Conservation (phyloP, 2,329 filamentous ascomycete species). For the Hansfordia pulvinata region DNA sequence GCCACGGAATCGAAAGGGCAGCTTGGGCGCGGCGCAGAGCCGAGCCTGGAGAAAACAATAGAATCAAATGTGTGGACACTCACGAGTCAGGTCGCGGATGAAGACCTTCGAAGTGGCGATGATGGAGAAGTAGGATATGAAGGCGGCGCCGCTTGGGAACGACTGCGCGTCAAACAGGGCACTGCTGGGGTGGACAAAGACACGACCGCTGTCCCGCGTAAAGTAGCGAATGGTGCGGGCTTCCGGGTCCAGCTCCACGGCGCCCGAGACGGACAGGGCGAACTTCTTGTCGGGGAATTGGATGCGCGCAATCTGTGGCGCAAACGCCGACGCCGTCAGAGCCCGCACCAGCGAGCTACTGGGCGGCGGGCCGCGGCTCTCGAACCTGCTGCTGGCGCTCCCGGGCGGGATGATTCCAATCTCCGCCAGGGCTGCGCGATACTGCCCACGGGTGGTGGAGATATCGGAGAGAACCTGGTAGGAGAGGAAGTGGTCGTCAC, state of each 20-base stretch:
- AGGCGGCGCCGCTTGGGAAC: slow-evolving; percentile 62
- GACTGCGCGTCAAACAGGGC: slow-evolving; percentile 73
- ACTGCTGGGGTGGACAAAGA: slow-evolving; percentile 86
- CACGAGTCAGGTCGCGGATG: slow-evolving; percentile 78
- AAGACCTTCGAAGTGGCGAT: slow-evolving; percentile 90
- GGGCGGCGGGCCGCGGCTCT: slow-evolving; percentile 5
- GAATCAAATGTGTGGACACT: slow-evolving; percentile 19
- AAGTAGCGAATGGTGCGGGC: slow-evolving; percentile 88
- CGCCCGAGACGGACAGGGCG: slow-evolving; percentile 71
- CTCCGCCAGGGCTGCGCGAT: slow-evolving; percentile 73
- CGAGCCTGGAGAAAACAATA: slow-evolving; percentile 1
- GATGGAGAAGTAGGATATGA: slow-evolving; percentile 82
- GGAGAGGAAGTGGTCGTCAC: slow-evolving; percentile 73
- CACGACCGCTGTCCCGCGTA: slow-evolving; percentile 68
- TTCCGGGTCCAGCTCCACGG: slow-evolving; percentile 87
- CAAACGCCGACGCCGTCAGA: slow-evolving; percentile 59
- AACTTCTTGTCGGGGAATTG: slow-evolving; percentile 95
- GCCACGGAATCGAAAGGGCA: slow-evolving; percentile 3
- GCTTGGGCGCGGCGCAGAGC: neutral
- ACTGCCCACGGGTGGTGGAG: slow-evolving; percentile 72
- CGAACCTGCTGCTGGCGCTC: slow-evolving; percentile 1
- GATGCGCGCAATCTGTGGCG: slow-evolving; percentile 82
- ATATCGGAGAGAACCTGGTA: slow-evolving; percentile 80
- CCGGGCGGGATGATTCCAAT: slow-evolving; percentile 56
- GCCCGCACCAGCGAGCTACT: slow-evolving; percentile 47